These are phyloP conservation scores for Dichotomopilus funicola DNA, from an alignment of 2,329 filamentous ascomycete species.

Conservation along the genomic window DNA sequence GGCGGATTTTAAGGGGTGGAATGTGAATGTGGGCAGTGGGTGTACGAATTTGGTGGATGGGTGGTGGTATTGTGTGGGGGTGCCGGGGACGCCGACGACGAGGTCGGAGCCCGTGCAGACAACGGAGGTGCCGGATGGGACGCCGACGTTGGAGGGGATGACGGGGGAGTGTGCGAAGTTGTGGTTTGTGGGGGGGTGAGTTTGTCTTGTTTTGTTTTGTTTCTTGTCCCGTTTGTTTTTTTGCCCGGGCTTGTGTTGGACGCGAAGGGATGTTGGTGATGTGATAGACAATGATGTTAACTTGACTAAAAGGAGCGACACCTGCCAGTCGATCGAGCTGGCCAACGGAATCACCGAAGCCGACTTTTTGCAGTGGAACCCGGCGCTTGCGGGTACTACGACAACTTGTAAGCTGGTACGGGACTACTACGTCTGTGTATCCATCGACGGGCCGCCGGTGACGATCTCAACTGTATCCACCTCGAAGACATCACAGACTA, in stretches of 20 bases:
- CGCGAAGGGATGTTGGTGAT: too few relatives aligned
- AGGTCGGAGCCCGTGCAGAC: not conserved
- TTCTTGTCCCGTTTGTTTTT: too few relatives aligned
- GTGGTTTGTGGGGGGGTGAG: slow-evolving; percentile 1
- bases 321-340: not conserved
- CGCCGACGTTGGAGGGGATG: not conserved
- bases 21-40: not conserved
- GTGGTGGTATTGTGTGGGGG: not conserved
- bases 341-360: not conserved
- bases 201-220: not conserved
- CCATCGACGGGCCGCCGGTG: not conserved
- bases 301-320: not conserved
- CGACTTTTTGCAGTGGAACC: not conserved
- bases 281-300: too few relatives aligned
- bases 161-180: not conserved
- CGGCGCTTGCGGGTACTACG: not conserved
- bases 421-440: not conserved
- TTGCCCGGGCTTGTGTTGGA: too few relatives aligned
- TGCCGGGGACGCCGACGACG: slow-evolving; percentile 1
- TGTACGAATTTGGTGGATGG: not conserved
- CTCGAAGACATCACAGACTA: not conserved
- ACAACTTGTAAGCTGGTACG: not conserved
- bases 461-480: not conserved
- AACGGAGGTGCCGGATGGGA: not conserved
- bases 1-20: not conserved